Conservation (phyloP, 164 flowering plant genomes). For the Litsea cubeba region DNA sequence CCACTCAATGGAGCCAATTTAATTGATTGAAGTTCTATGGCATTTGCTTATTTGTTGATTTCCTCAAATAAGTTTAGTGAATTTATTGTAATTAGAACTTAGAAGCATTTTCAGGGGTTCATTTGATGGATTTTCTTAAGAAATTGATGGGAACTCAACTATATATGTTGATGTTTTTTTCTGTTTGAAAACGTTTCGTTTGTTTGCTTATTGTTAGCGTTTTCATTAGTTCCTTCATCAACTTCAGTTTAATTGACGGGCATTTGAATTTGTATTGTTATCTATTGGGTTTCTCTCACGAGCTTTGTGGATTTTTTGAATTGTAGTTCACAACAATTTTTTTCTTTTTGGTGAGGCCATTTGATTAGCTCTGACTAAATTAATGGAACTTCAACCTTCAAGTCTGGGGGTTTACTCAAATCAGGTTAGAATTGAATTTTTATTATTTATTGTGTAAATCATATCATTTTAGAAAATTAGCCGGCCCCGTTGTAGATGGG, state of each 20-base stretch:
- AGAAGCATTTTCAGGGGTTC: not conserved
- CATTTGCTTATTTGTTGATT: not conserved
- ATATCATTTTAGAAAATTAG: too few species aligned
- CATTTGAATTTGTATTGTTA: not conserved
- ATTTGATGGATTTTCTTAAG: not conserved
- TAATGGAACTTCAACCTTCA: conserved; percentile 1
- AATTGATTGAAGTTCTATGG: not conserved
- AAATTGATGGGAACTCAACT: too few species aligned
- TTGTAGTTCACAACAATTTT: not conserved
- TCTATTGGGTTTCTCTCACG: not conserved
- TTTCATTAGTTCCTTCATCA: too few species aligned
- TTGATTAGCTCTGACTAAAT: not conserved
- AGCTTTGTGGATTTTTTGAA: not conserved
- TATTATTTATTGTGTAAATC: too few species aligned
- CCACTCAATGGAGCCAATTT: not conserved
- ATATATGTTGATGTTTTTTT: too few species aligned
- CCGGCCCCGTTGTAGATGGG: too few species aligned
- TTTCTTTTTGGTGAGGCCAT: not conserved
- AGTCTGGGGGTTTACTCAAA: not conserved
- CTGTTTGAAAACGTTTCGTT: too few species aligned
- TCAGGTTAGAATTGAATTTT: too few species aligned
- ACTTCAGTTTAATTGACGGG: too few species aligned
- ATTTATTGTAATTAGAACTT: not conserved
- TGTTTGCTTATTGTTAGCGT: too few species aligned
- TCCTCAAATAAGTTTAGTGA: not conserved